phyloP scores from a whole-genome alignment of 345 rosid species.

The Orychophragmus violaceus region DNA sequence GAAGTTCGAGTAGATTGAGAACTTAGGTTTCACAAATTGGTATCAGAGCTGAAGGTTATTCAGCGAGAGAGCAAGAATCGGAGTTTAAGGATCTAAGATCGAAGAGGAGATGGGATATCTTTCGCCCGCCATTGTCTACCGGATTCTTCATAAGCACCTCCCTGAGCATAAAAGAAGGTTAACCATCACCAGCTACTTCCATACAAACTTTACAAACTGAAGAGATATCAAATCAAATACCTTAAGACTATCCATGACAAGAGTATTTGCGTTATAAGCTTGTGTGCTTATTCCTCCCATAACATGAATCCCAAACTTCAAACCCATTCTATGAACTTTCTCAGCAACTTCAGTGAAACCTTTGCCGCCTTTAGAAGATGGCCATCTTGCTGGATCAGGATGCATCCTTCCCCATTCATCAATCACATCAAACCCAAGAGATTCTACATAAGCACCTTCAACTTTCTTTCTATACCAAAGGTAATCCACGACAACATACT shows the following conservation, averaged over 20 bases:
- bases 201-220: neutral
- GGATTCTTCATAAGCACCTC: conserved; percentile 50
- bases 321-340: conserved; percentile 75
- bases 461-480: conserved; percentile 90
- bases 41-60: too few species aligned
- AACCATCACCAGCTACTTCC: neutral
- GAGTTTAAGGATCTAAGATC: too few species aligned
- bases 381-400: conserved; percentile 86
- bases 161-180: conserved; percentile 31
- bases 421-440: conserved; percentile 85
- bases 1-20: too few species aligned
- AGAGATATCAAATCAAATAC: conserved; percentile 31
- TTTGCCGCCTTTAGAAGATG: conserved; percentile 75
- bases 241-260: conserved; percentile 52
- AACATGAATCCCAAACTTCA: conserved; percentile 91
- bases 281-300: conserved; percentile 95
- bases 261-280: conserved; percentile 75
- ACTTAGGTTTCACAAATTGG: too few species aligned
- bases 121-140: conserved; percentile 63
- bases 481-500: conserved; percentile 96
- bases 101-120: too few species aligned
- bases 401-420: conserved; percentile 91
- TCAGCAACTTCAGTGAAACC: conserved; percentile 74
- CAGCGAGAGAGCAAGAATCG: too few species aligned
- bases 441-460: conserved; percentile 60